Evolutionary conservation across 768 basidiomycete genomes (phyloP).

Genomic region (Lentinula boryana): DNA sequence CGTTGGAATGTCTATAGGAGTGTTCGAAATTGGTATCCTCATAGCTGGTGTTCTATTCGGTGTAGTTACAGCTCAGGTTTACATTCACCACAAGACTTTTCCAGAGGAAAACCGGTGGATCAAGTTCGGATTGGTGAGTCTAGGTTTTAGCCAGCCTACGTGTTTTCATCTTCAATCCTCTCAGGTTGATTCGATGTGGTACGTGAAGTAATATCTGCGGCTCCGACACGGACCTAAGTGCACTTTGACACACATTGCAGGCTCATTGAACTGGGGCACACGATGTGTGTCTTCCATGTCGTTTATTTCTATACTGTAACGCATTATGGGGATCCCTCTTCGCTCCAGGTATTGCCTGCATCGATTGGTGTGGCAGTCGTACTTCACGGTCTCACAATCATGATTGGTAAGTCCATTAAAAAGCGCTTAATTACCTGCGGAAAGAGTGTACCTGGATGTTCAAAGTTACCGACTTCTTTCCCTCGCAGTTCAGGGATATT

Average conservation of each 20-base stretch:
- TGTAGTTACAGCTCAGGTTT: not conserved
- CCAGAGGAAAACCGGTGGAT: not conserved
- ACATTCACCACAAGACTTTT: not conserved
- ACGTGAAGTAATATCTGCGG: not conserved
- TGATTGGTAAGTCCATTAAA: not conserved
- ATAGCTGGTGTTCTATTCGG: not conserved
- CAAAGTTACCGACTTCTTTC: not conserved
- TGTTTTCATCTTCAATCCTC: no score
- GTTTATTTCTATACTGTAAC: not conserved
- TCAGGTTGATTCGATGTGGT: not conserved
- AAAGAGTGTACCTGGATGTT: not conserved
- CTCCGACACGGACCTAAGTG: no score
- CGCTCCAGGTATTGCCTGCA: not conserved
- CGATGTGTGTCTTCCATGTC: not conserved
- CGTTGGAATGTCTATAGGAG: not conserved
- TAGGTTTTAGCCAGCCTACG: not conserved
- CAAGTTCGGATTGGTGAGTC: not conserved
- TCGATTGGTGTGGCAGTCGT: not conserved
- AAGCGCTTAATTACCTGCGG: not conserved
- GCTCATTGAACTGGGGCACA: not conserved
- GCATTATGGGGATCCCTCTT: not conserved
- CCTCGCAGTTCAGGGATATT: not conserved
- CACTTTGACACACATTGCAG: not conserved
- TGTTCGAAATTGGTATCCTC: not conserved
- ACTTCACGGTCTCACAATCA: not conserved